Conservation (phyloP, 352 stramenopile species). For the Phytophthora tubulina region DNA sequence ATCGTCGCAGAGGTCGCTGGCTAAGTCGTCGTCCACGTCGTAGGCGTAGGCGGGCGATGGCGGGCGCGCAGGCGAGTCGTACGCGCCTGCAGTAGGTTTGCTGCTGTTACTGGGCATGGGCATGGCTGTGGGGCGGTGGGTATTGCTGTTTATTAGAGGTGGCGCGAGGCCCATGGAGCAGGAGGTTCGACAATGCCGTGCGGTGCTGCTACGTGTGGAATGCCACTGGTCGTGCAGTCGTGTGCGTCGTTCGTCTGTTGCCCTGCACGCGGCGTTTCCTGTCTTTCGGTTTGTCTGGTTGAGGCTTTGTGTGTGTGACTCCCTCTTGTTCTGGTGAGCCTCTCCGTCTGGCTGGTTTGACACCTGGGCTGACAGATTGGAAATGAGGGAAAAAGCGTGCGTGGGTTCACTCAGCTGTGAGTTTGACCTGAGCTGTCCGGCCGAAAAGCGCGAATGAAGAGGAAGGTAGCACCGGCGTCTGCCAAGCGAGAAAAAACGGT, state of each 20-base stretch:
- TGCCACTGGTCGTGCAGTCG: constrained; percentile 11
- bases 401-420: constrained; percentile 27
- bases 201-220: constrained; percentile 3
- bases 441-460: constrained; percentile 23
- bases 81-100: constrained; percentile 3
- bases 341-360: constrained; percentile 21
- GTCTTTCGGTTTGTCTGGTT: constrained; percentile 22
- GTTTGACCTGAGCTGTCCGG: constrained; percentile 8
- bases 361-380: constrained; percentile 21
- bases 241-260: constrained; percentile 12
- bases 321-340: constrained; percentile 8
- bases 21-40: constrained; percentile 17
- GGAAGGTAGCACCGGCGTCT: constrained; percentile 5
- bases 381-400: constrained; percentile 8
- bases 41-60: constrained; percentile 30
- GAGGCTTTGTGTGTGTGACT: constrained; percentile 15
- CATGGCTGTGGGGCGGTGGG: constrained; percentile 18
- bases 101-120: constrained; percentile 15
- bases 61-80: constrained; percentile 27
- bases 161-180: constrained; percentile 36
- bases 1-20: constrained; percentile 19
- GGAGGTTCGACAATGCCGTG: constrained; percentile 24
- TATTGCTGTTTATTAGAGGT: constrained; percentile 3
- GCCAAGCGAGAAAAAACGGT: constrained; percentile 27
- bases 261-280: constrained; percentile 8